These are phyloP conservation scores for Globisporangium emineosum DNA, from an alignment of 352 stramenopile genomes.

Conservation along the genomic window DNA sequence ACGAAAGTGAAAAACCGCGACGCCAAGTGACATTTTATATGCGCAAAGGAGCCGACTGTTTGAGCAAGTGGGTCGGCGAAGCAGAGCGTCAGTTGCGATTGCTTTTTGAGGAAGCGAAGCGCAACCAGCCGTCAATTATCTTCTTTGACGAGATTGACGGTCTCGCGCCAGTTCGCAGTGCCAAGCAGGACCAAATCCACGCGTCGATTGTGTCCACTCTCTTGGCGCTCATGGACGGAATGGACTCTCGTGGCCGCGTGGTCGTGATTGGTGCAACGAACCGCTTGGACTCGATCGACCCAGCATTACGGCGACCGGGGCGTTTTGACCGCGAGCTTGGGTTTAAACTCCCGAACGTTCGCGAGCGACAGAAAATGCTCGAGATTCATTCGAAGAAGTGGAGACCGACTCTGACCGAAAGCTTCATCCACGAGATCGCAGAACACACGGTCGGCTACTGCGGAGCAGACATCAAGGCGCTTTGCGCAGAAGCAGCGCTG, in stretches of 20 bases:
- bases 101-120: conserved; percentile 90
- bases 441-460: conserved; percentile 88
- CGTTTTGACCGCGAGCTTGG: conserved; percentile 91
- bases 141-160: conserved; percentile 96
- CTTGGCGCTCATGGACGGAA: conserved; percentile 91
- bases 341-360: conserved; percentile 86
- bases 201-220: conserved; percentile 92
- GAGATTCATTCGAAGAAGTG: conserved; percentile 86
- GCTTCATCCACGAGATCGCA: conserved; percentile 74
- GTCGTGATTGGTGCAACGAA: conserved; percentile 99
- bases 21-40: conserved; percentile 93
- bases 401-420: conserved; percentile 62
- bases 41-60: conserved; percentile 89
- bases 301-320: conserved; percentile 91
- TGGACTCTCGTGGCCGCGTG: conserved; percentile 86
- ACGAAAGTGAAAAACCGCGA: conserved; percentile 19
- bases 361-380: conserved; percentile 84
- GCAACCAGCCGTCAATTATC: conserved; percentile 91
- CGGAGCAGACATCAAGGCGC: conserved; percentile 89
- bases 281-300: conserved; percentile 94
- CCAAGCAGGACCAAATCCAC: conserved; percentile 94
- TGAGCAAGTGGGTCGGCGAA: conserved; percentile 93
- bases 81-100: conserved; percentile 88
- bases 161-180: conserved; percentile 88
- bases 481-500: conserved; percentile 89